Base-by-base conservation (phyloP, 768 basidiomycete genomes). In the Thelephora ganbajun region DNA sequence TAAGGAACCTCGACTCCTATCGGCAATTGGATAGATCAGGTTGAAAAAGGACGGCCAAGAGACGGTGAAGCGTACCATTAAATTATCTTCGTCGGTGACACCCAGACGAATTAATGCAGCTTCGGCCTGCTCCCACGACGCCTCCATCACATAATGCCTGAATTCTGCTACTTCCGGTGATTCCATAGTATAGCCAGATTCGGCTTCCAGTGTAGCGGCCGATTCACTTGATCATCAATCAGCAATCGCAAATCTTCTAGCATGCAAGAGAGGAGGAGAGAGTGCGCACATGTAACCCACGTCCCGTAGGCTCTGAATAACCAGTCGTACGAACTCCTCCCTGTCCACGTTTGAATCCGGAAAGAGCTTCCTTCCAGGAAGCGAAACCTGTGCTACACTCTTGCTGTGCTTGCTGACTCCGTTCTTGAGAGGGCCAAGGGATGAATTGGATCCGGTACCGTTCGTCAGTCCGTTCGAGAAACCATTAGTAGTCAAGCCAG, bases 151-250 rank as follows among this genome's bases (percentile, higher is more conserved):
- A 58, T 82, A 79, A 45, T 77, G 73, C 53, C 88, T 73, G 60
- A 97, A 93, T 49, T 83, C 76, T 2, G 81, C 69, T 5, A 93
- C 89, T 51, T 83, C 73, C 13, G 76, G 66, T 18, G 79, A 71
- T 59, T 96, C 91, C 67, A 93, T 75, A 35, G 77, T 69, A 64
- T 88, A 94, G 5, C 92, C 93, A 6, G 92, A 96, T 65, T 97
- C 92, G 4, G 82, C 84, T 65, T 96, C 90, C 46, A 97, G 72
- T 1, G 83, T 84, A 14, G 80, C 76, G 20, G 92, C 92, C 20
- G 89, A 83, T 69, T 91, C 84, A 50, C 92, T 97, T 58, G 22
- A 50, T 30, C 26, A 30, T 30, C 55, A 26, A 49, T 42, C 36
- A 51, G 50, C 39, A 41, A 49, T 35, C 51, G 49, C 57, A 47